Evolutionary conservation across 306 rosid genomes (phyloP).

Genomic region (Sophora flavescens): DNA sequence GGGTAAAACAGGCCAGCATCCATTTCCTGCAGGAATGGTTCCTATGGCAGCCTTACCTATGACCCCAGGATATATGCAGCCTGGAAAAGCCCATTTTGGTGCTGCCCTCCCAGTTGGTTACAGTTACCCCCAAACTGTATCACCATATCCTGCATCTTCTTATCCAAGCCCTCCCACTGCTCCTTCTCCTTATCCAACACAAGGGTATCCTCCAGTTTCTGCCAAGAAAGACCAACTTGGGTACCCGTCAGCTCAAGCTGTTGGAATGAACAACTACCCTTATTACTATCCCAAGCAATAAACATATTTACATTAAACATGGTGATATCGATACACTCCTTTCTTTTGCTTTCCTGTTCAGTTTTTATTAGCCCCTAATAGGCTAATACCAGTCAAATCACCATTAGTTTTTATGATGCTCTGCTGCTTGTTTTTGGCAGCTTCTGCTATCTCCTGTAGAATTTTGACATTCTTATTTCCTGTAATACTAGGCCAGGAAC

Average conservation of each 20-base stretch:
- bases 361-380: slow-evolving; percentile 28
- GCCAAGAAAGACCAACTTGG: slow-evolving; percentile 58
- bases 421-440: slow-evolving; percentile 32
- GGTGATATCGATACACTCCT: slow-evolving; percentile 33
- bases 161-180: slow-evolving; percentile 59
- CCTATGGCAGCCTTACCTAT: slow-evolving; percentile 65
- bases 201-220: slow-evolving; percentile 61
- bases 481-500: slow-evolving; percentile 36
- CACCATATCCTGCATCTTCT: slow-evolving; percentile 61
- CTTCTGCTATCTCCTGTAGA: slow-evolving; percentile 28
- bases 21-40: slow-evolving; percentile 54
- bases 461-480: slow-evolving; percentile 20
- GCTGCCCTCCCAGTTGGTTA: slow-evolving; percentile 55
- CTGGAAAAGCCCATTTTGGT: slow-evolving; percentile 57
- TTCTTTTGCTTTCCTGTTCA: slow-evolving; percentile 7
- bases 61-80: slow-evolving; percentile 67
- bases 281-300: slow-evolving; percentile 71
- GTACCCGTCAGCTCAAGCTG: slow-evolving; percentile 51
- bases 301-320: slow-evolving; percentile 22
- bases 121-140: slow-evolving; percentile 62
- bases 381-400: not conserved
- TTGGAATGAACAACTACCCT: slow-evolving; percentile 71
- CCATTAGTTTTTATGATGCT: not conserved
- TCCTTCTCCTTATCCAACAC: slow-evolving; percentile 59
- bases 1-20: slow-evolving; percentile 59